Evolutionary conservation across 2,329 filamentous ascomycete species (phyloP).

Genomic region (Bipolaris bicolor): DNA sequence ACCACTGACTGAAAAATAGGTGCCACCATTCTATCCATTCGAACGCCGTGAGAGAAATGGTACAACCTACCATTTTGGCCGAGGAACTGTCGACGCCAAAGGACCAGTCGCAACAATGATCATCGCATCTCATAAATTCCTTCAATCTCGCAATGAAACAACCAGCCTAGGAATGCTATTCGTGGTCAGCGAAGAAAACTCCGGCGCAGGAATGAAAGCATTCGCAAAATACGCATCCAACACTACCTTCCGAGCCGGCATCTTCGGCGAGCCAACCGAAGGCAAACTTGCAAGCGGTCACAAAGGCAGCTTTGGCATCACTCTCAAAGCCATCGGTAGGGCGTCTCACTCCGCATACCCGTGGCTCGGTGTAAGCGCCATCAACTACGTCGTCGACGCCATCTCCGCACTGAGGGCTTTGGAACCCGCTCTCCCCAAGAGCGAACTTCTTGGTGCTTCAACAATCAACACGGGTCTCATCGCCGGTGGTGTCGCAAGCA

Average conservation of each 20-base stretch:
- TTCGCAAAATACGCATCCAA: slow-evolving; percentile 45
- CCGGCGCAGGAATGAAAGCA: slow-evolving; percentile 77
- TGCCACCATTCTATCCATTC: slow-evolving; percentile 71
- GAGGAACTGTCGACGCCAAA: slow-evolving; percentile 70
- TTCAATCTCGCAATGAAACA: slow-evolving; percentile 51
- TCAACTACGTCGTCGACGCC: slow-evolving; percentile 75
- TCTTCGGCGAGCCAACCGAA: slow-evolving; percentile 93
- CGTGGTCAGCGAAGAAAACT: slow-evolving; percentile 80
- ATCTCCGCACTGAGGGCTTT: slow-evolving; percentile 66
- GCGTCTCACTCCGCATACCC: slow-evolving; percentile 90
- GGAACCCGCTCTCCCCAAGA: slow-evolving; percentile 52
- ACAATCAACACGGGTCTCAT: slow-evolving; percentile 84
- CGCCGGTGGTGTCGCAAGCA: slow-evolving; percentile 80
- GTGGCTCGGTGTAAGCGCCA: slow-evolving; percentile 82
- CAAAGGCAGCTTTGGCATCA: slow-evolving; percentile 77
- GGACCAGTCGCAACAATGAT: slow-evolving; percentile 71
- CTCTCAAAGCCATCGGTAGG: slow-evolving; percentile 70
- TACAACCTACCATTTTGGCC: slow-evolving; percentile 63
- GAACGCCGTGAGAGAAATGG: slow-evolving; percentile 55
- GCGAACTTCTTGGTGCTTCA: slow-evolving; percentile 53
- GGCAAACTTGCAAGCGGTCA: slow-evolving; percentile 84
- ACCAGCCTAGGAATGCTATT: slow-evolving; percentile 56
- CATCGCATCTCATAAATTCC: slow-evolving; percentile 64
- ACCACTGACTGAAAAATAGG: slow-evolving; percentile 11
- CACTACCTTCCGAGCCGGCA: slow-evolving; percentile 67